Evolutionary conservation across 176 grass and related monocot genomes (phyloP), one percentile per base, ranked within the genome.

Genomic region (Ensete ventricosum): DNA sequence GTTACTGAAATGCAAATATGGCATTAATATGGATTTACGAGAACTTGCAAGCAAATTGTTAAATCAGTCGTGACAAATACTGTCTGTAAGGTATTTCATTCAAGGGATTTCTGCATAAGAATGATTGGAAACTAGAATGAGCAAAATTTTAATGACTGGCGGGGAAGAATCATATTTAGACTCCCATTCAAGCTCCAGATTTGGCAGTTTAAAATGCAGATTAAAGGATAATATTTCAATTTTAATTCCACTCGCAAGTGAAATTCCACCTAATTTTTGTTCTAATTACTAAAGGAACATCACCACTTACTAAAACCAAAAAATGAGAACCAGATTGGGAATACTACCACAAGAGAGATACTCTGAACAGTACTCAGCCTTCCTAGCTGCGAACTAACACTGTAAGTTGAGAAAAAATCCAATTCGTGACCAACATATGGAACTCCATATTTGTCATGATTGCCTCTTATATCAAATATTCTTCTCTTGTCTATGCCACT

Each of bases 361-460:
- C 83, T 92, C 78, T 78, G 84, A 52, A 96, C 78, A 62, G 74
- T 83, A 62, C 87, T 84, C 81, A 84, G 74, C 65, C 83, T 81
- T 67, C 86, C 71, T 80, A 88, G 82, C 62, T 87, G 82, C 25
- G 90, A 84, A 78, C 72, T 92, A 64, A 96, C 83, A 53, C 89
- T 90, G 74, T 92, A 85, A 75, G 79, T 86, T 76, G 93, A 86
- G 66, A 96, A 96, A 72, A 92, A 92, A 67, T 90, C 93, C 68
- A 90, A 78, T 52, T 90, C 23, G 19, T 83, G 77, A 69, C 81
- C 88, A 80, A 80, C 91, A 80, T 75, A 71, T 20, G 93, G 90
- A 82, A 96, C 85, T 83, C 93, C 93, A 81, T 96, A 96, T 57
- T 86, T 92, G 75, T 96, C 93, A 85, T 96, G 93, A 88, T 96